Evolutionary conservation across 352 stramenopile genomes (phyloP).

Genomic region (Pythium brachiatum): DNA sequence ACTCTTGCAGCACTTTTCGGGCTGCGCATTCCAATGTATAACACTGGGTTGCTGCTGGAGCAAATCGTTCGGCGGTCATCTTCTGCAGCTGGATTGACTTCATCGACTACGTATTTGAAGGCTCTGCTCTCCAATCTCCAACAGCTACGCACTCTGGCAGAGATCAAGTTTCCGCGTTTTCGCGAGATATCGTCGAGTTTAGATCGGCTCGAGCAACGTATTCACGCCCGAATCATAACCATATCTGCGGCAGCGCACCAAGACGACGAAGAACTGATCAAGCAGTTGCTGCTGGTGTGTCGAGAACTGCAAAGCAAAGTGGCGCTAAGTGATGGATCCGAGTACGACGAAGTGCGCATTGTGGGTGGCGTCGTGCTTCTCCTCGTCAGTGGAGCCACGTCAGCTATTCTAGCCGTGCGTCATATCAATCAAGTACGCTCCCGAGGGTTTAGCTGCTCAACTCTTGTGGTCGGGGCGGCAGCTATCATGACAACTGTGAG

Average conservation of each 20-base stretch:
- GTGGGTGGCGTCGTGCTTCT: conserved; percentile 40
- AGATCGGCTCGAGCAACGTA: conserved; percentile 9
- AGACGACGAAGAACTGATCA: conserved; percentile 8
- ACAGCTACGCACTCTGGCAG: conserved; percentile 50
- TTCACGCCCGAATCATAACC: neutral
- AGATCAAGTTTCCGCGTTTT: conserved; percentile 44
- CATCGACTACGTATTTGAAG: neutral
- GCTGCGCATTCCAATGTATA: conserved; percentile 61
- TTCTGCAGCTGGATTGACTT: neutral
- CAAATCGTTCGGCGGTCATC: conserved; percentile 24
- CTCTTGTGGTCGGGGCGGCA: neutral
- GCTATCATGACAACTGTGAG: conserved; percentile 48
- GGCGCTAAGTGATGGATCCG: conserved; percentile 63
- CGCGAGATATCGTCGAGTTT: conserved; percentile 30
- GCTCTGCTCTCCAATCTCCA: conserved; percentile 58
- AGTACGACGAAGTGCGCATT: conserved; percentile 57
- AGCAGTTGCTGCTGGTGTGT: conserved; percentile 35
- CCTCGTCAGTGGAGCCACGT: conserved; percentile 25
- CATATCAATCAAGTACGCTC: neutral
- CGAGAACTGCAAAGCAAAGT: conserved; percentile 49
- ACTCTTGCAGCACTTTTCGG: conserved; percentile 76
- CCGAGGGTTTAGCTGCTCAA: neutral
- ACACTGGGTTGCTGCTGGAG: conserved; percentile 61
- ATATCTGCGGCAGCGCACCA: neutral
- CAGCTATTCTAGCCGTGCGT: neutral